Base-by-base conservation (phyloP, 176 grass and related monocot genomes). In the Poa annua region DNA sequence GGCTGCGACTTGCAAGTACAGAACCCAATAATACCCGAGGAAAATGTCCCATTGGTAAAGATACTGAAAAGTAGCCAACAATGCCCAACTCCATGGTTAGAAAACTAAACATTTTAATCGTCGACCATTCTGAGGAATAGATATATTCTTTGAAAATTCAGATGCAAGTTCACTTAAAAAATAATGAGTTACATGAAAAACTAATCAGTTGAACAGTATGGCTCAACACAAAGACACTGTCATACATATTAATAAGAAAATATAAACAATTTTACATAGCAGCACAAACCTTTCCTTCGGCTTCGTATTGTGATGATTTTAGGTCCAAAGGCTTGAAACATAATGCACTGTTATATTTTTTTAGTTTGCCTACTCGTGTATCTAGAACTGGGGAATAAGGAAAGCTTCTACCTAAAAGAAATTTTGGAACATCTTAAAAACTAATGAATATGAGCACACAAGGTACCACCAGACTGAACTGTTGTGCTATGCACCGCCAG, bases 311-410 rank as follows among this genome's bases (percentile, higher is more conserved):
- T 71, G 92, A 88, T 29, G 89, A 80, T 42, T 54, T 78, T 33
- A 84, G 70, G 29, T 91, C 78, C 55, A 88, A 47, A 64, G 89
- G 36, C 81, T 87, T 91, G 87, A 91, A 94, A 42, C 85, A 45
- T 80, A 89, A 94, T 29, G 29, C 29, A 29, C 29, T 29, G 29
- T 29, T 29, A 29, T 29, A 29, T 29, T 29, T 29, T n/a, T 29
- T 29, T 29, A 29, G 29, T 29, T n/a, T 29, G 2, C 29, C 29
- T 29, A 29, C 29, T 29, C 29, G 29, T 29, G 29, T 29, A 29
- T 29, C 29, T 29, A 29, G 2, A 29, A 29, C 29, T 29, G 29
- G 29, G 29, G 29, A 29, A 29, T 29, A 29, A 29, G 29, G 29
- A 29, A 29, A 29, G 29, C 29, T 29, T 29, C 29, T 29, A 29